Evolutionary conservation across 257 asterid genomes (phyloP), one percentile per base, ranked within the genome.

Genomic region (Solanum neorickii): DNA sequence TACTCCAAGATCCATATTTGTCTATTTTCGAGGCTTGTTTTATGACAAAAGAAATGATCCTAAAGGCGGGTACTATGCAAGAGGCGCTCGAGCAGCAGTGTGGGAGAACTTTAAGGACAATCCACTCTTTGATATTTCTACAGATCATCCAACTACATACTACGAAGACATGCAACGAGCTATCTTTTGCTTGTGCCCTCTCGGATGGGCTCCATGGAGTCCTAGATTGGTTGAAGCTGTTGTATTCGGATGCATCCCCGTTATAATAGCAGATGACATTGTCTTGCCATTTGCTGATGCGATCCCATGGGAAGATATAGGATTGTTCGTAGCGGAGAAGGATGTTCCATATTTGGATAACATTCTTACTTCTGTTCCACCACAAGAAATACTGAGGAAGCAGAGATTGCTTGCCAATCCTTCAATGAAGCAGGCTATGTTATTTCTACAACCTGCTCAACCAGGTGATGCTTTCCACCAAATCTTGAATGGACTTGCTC

Each of bases 341-440:
- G 93, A 91, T 59, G 94, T 93, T 83, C 94, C 94, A 2, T 88
- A 90, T 82, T 88, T 93, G 92, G 95, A 93, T 44, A 89, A 90
- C 7, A 91, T 93, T 87, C 95, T 93, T 31, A 91, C 95, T 21
- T 91, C 94, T 9, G 88, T 93, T 42, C 93, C 92, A 0, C 89
- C 89, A 6, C 89, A 93, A 9, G 94, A 89, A 39, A 83, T 77
- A 44, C 12, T 77, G 83, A 77, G 62, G 83, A 77, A 77, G 65
- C 65, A 77, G 41, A 77, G 84, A 78, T 65, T 93, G 18, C 93
- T 91, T 2, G 94, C 92, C 1, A 93, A 93, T 87, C 94, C 93
- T 44, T 91, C 93, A 3, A 91, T 92, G 93, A 92, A 92, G 86
- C 92, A 91, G 88, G 94, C 95, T 11, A 91, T 93, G 95, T 29